phyloP scores from a whole-genome alignment of 1,284 basidiomycete genomes.

The Termitomyces sp. region DNA sequence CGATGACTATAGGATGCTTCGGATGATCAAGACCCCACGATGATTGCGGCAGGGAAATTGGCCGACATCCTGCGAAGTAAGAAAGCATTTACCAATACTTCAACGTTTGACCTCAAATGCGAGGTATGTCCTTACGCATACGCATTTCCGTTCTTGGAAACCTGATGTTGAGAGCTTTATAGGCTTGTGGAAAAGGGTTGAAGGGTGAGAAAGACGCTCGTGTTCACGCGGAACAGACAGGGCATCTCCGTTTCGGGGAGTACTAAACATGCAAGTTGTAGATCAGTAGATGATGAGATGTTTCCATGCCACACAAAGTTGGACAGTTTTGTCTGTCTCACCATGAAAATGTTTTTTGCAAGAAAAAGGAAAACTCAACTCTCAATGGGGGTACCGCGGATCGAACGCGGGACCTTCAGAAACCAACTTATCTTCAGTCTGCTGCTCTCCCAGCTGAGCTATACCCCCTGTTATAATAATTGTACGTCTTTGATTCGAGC shows the following conservation, averaged over 20 bases:
- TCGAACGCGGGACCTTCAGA: conserved; percentile 35
- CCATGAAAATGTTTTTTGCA: too few relatives aligned
- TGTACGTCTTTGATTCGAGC: too few relatives aligned
- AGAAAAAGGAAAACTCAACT: too few relatives aligned
- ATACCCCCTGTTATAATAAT: too few relatives aligned
- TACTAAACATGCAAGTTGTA: conserved; percentile 43
- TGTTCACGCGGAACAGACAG: conserved; percentile 80
- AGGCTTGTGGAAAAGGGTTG: conserved; percentile 74
- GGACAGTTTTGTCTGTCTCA: too few relatives aligned
- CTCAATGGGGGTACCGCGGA: conserved; percentile 36
- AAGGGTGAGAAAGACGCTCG: conserved; percentile 92
- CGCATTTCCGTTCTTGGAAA: background rate
- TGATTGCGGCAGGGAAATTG: conserved; percentile 67
- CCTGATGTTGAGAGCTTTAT: conserved; percentile 1
- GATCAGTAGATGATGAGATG: background rate
- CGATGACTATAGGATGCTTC: conserved; percentile 12
- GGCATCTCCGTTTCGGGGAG: conserved; percentile 86
- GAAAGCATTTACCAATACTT: conserved; percentile 85
- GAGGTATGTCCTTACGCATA: conserved; percentile 49
- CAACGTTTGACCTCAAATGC: conserved; percentile 85
- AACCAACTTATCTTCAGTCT: conserved; percentile 27
- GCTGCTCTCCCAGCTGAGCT: conserved; percentile 37
- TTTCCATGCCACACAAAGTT: too few relatives aligned
- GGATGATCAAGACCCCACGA: conserved; percentile 47
- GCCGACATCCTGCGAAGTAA: conserved; percentile 68